phyloP scores from a whole-genome alignment of 139 green algal species.

The Asterochloris erici region DNA sequence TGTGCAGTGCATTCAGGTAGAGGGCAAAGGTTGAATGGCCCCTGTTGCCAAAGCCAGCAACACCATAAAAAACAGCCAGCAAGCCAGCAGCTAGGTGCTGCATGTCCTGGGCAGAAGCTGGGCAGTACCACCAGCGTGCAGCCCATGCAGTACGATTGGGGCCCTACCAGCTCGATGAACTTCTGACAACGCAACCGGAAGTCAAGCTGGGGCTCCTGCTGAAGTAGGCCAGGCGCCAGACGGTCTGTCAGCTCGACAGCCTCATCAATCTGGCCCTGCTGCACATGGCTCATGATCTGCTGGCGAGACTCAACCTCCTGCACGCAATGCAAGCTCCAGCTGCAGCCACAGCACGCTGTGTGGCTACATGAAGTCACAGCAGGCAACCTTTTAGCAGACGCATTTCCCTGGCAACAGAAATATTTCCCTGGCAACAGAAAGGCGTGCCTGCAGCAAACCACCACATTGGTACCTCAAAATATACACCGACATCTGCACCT shows the following conservation, averaged over 20 bases:
- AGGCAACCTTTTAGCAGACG: too few relatives aligned
- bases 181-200: conserved; percentile 63
- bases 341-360: background rate
- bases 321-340: background rate
- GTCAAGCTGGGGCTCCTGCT: conserved; percentile 34
- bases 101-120: background rate
- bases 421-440: too few relatives aligned
- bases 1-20: too few relatives aligned
- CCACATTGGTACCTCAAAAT: background rate
- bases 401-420: too few relatives aligned
- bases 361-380: too few relatives aligned
- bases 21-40: background rate
- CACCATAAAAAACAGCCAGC: background rate
- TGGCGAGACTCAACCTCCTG: conserved; percentile 11
- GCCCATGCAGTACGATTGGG: background rate
- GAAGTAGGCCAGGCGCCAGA: conserved; percentile 41
- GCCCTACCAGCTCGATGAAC: conserved; percentile 61
- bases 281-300: conserved; percentile 4
- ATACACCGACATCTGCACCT: background rate
- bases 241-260: conserved; percentile 28
- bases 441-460: too few relatives aligned
- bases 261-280: conserved; percentile 24
- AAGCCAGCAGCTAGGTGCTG: background rate
- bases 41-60: background rate
- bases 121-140: background rate